Evolutionary conservation across 1,284 basidiomycete species (phyloP).

Genomic region (Rhodotorula sp.): DNA sequence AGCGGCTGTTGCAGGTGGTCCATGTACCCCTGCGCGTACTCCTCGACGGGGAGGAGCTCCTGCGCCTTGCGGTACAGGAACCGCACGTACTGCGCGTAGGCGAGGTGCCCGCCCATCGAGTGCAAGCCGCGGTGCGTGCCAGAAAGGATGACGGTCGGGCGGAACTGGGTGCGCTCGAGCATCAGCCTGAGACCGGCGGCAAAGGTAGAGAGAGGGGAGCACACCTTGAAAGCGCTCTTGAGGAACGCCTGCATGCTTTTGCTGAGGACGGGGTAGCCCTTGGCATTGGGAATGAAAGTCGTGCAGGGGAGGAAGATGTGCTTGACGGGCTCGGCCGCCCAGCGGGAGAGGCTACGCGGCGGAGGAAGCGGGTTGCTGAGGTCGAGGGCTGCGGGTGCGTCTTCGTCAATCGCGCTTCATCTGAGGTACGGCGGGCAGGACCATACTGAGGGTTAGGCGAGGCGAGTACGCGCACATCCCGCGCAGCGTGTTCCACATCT

Average conservation of each 20-base stretch:
- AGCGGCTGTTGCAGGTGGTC: slow-evolving; percentile 95
- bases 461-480: slow-evolving; percentile 83
- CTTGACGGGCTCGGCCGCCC: slow-evolving; percentile 88
- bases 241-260: slow-evolving; percentile 89
- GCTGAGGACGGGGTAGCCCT: slow-evolving; percentile 94
- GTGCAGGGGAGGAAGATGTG: slow-evolving; percentile 85
- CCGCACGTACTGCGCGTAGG: slow-evolving; percentile 79
- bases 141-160: slow-evolving; percentile 76
- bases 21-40: slow-evolving; percentile 88
- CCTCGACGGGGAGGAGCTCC: slow-evolving; percentile 68
- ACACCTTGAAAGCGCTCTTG: slow-evolving; percentile 79
- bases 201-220: slow-evolving; percentile 39
- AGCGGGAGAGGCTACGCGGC: slow-evolving; percentile 69
- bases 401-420: slow-evolving; percentile 10
- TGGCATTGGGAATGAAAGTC: slow-evolving; percentile 91
- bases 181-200: neutral
- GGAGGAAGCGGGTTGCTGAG: slow-evolving; percentile 81
- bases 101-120: slow-evolving; percentile 74
- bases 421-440: neutral
- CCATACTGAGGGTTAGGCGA: slow-evolving; percentile 72
- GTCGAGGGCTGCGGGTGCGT: slow-evolving; percentile 69
- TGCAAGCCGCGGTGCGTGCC: slow-evolving; percentile 67
- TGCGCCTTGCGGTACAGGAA: slow-evolving; percentile 53
- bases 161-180: slow-evolving; percentile 20
- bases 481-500: slow-evolving; percentile 95